A percentile compares a stretch with the other conserved stretches of the same genome.
Evolutionary conservation across 2,329 filamentous ascomycete genomes (phyloP).

Genomic region (Diaporthe citrichinensis): DNA sequence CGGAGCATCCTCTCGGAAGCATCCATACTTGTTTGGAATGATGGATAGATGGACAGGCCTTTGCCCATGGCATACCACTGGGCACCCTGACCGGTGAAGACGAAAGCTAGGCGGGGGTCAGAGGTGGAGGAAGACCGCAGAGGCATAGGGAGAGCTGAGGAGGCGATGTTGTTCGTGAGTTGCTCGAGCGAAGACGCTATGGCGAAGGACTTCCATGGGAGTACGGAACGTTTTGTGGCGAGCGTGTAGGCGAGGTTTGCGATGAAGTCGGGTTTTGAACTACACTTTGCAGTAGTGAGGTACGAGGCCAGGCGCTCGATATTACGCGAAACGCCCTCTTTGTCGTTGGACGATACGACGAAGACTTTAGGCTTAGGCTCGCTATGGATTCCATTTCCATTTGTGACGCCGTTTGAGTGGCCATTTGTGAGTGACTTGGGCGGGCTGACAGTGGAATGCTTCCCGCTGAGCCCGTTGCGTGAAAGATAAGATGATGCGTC

Average conservation of each 20-base stretch:
- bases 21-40: slow-evolving; percentile 18
- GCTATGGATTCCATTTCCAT: not conserved
- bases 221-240: slow-evolving; percentile 45
- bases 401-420: not conserved
- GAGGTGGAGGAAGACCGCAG: slow-evolving; percentile 21
- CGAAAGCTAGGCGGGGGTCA: slow-evolving; percentile 31
- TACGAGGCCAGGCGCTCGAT: not conserved
- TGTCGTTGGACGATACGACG: slow-evolving; percentile 22
- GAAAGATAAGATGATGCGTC: slow-evolving; percentile 12
- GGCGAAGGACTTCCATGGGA: slow-evolving; percentile 47
- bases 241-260: slow-evolving; percentile 48
- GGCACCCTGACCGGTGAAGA: slow-evolving; percentile 44
- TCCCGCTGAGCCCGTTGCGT: slow-evolving; percentile 5
- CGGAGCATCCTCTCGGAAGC: slow-evolving; percentile 43
- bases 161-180: not conserved
- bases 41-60: slow-evolving; percentile 32
- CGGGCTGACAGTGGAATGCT: not conserved
- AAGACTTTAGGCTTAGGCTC: not conserved
- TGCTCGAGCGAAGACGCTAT: slow-evolving; percentile 44
- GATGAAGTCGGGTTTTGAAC: slow-evolving; percentile 26
- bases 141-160: not conserved
- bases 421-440: not conserved
- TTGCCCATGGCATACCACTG: slow-evolving; percentile 45
- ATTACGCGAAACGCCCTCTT: not conserved
- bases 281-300: slow-evolving; percentile 9